Conservation (phyloP, 2,329 filamentous ascomycete genomes). For the Colletotrichum sp. region DNA sequence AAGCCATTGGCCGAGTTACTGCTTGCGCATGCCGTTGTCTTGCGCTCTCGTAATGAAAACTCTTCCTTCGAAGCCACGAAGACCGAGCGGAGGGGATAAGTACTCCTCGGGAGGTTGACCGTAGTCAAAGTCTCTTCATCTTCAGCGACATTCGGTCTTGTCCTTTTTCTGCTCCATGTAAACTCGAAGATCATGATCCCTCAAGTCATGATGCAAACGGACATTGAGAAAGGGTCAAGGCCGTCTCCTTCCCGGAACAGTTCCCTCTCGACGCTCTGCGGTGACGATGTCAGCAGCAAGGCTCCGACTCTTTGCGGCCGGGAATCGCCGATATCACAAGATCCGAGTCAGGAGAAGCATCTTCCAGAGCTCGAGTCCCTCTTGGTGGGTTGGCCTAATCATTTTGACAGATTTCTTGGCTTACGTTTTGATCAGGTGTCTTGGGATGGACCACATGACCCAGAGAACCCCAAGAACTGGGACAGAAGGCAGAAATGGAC, state of each 20-base stretch:
- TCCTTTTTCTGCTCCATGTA: neutral
- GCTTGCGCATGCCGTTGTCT: neutral
- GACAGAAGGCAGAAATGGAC: slow-evolving; percentile 48
- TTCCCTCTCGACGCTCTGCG: neutral
- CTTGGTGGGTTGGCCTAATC: neutral
- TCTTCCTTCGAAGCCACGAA: neutral
- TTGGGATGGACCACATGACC: slow-evolving; percentile 44
- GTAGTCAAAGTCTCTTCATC: neutral
- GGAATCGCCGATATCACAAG: neutral
- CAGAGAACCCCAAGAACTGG: slow-evolving; percentile 43
- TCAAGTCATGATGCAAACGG: neutral
- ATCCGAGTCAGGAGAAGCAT: neutral
- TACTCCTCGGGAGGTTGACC: neutral
- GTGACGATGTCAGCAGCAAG: neutral
- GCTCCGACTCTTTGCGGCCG: neutral
- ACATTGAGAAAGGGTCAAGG: neutral
- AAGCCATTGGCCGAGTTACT: neutral
- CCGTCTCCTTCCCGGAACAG: neutral
- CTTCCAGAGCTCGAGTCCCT: neutral
- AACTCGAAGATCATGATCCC: neutral
- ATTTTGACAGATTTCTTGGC: neutral
- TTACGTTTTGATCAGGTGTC: neutral
- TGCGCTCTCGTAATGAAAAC: neutral
- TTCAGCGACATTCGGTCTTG: neutral
- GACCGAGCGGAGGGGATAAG: neutral